Conservation (phyloP, 2,329 filamentous ascomycete species). For the Cercospora sp. region DNA sequence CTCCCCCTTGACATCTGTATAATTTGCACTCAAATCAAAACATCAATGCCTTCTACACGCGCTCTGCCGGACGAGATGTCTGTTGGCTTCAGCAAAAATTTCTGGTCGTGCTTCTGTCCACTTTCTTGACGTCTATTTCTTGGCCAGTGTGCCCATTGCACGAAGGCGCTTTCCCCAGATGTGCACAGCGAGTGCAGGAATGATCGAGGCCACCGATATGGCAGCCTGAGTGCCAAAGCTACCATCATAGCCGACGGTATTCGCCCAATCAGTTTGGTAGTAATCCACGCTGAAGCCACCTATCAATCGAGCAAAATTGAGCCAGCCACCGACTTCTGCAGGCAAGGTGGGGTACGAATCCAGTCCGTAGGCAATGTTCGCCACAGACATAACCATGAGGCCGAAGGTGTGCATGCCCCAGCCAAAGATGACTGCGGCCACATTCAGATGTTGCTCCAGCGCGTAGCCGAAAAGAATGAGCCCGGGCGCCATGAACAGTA, state of each 20-base stretch:
- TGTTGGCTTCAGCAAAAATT: not conserved
- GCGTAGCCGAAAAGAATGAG: slow-evolving; percentile 17
- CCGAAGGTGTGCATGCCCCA: slow-evolving; percentile 24
- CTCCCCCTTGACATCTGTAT: not conserved
- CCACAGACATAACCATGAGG: slow-evolving; percentile 22
- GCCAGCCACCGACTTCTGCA: slow-evolving; percentile 20
- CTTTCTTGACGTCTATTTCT: not conserved
- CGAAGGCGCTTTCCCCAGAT: not conserved
- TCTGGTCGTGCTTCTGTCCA: not conserved
- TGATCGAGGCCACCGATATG: not conserved
- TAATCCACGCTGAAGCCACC: slow-evolving; percentile 21
- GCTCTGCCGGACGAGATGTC: not conserved
- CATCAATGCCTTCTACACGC: not conserved
- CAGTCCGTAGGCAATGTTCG: slow-evolving; percentile 16
- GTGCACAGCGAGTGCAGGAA: not conserved
- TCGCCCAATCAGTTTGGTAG: slow-evolving; percentile 21
- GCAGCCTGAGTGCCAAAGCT: slow-evolving; percentile 21
- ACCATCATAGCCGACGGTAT: slow-evolving; percentile 18
- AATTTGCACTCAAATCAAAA: not conserved
- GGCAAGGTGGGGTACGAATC: slow-evolving; percentile 20
- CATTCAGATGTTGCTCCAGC: slow-evolving; percentile 17
- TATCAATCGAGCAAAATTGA: slow-evolving; percentile 20
- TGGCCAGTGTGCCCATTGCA: not conserved
- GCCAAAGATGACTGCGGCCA: slow-evolving; percentile 10
- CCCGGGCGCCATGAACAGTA: slow-evolving; percentile 17